Evolutionary conservation across 345 rosid species (phyloP), one percentile per base, ranked within the genome.

Genomic region (Acer campestre): DNA sequence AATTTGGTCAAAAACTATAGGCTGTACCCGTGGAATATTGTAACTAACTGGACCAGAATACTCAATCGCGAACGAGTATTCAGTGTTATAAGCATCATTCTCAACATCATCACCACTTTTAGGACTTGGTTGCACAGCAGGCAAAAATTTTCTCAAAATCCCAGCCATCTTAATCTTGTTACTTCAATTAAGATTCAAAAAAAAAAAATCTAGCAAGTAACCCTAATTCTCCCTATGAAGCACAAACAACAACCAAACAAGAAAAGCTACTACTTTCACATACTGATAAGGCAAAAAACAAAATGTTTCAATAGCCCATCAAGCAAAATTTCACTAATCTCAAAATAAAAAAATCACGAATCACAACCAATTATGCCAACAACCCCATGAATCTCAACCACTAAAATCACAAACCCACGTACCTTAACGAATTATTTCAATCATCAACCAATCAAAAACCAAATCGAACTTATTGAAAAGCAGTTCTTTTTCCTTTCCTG

Each of bases 41-140:
- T 35, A 74, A 63, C 79, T 29, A n/a, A 89, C 31, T 14, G 73
- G 97, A 25, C 99, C 98, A 65, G 82, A 79, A 76, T 96, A 94
- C 91, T 84, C 93, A 8, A 27, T 7, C 2, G 99, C 97, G 76
- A 96, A 83, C 35, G 99, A 96, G 81, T 86, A 96, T 27, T 91
- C 96, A 31, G 68, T 29, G 35, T 40, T 82, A 56, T 74, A 38
- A 73, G 77, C 80, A 51, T 75, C 84, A 59, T 87, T 88, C 14
- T 74, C 81, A 67, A 81, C 92, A 20, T 80, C 80, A 61, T 79
- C 80, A 40, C 79, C 85, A 14, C 77, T 79, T 74, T 69, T 82
- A 71, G 82, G 68, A 73, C 40, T 51, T n/a, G 92, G 75, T 61
- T 85, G 63, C 40, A 62, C 83, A 62, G 81, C 48, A 77, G 89